Evolutionary conservation across 805 yeast genomes (phyloP), one percentile per base, ranked within the genome.

Genomic region (Ogataea sp.): DNA sequence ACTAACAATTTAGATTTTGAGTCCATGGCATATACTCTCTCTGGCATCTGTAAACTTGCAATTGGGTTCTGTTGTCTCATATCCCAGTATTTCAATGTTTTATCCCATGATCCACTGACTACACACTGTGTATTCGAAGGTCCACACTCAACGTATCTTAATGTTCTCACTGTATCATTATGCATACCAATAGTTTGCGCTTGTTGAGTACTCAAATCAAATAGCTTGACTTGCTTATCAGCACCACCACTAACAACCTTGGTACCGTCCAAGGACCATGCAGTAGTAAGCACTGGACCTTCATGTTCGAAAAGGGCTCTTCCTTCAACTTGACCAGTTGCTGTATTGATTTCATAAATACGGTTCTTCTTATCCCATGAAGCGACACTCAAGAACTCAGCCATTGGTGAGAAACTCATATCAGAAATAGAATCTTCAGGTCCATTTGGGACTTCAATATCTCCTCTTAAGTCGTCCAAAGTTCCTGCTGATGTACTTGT

Each of bases 351-450:
- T 59, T 93, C 97, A 68, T 93, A 93, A 40, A 93, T 80, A 44
- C 97, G 73, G 32, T 87, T 96, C 56, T 87, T 88, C 51, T 83
- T 84, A 62, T 93, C 98, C 98, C 98, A 93, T 15, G 94, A 81
- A 15, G 94, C 74, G 3, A 78, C 93, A 3, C 94, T 76, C 43
- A 93, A 59, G 42, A 78, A 68, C 48, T 93, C 96, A 16, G 83
- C 90, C 47, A 72, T 83, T 14, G 97, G 86, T 11, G 96, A 84
- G 62, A 90, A 93, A 16, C 87, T 68, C 40, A 93, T 58, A 49
- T 85, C 94, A 4, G 89, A 73, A 15, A 93, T 72, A 2, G 96
- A 80, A 58, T 93, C 98, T 45, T 85, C 95, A n/a, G 96, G 95
- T 3, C 90, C 85, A 52, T 83, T 82, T 44, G 75, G 73, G 30